Evolutionary conservation across 768 basidiomycete genomes (phyloP).

Genomic region (Austroboletus eburneus): DNA sequence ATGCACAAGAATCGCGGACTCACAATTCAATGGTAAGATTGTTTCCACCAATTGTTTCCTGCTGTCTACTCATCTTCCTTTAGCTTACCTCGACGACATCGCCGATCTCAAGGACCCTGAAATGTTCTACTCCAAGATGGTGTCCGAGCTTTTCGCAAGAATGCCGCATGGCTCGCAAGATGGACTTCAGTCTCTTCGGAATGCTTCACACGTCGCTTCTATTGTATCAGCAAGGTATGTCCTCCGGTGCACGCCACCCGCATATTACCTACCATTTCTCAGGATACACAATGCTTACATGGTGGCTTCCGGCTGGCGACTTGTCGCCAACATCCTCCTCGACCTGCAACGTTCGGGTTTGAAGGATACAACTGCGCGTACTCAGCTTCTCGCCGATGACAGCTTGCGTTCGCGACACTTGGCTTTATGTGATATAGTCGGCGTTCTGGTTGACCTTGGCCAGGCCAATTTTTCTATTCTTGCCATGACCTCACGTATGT

Average conservation of each 20-base stretch:
- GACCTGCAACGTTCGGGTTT: slow-evolving; percentile 54
- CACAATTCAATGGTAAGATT: slow-evolving; percentile 63
- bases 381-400: slow-evolving; percentile 48
- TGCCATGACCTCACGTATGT: slow-evolving; percentile 66
- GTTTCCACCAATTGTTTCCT: not conserved
- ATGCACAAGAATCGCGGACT: slow-evolving; percentile 65
- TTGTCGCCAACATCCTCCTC: slow-evolving; percentile 57
- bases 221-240: slow-evolving; percentile 56
- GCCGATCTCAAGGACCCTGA: slow-evolving; percentile 60
- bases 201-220: slow-evolving; percentile 52
- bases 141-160: slow-evolving; percentile 53
- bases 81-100: slow-evolving; percentile 70
- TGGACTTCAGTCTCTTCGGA: slow-evolving; percentile 29
- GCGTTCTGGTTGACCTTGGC: slow-evolving; percentile 51
- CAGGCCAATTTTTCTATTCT: slow-evolving; percentile 67
- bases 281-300: slow-evolving; percentile 82
- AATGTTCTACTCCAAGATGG: slow-evolving; percentile 55
- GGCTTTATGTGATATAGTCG: slow-evolving; percentile 59
- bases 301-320: slow-evolving; percentile 79
- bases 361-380: slow-evolving; percentile 47
- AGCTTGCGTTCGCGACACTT: slow-evolving; percentile 58
- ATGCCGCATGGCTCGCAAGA: slow-evolving; percentile 30
- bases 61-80: slow-evolving; percentile 15
- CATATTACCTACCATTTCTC: slow-evolving; percentile 6
- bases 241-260: slow-evolving; percentile 2